Evolutionary conservation across 768 basidiomycete genomes (phyloP).

Genomic region (Mycena rebaudengoi): DNA sequence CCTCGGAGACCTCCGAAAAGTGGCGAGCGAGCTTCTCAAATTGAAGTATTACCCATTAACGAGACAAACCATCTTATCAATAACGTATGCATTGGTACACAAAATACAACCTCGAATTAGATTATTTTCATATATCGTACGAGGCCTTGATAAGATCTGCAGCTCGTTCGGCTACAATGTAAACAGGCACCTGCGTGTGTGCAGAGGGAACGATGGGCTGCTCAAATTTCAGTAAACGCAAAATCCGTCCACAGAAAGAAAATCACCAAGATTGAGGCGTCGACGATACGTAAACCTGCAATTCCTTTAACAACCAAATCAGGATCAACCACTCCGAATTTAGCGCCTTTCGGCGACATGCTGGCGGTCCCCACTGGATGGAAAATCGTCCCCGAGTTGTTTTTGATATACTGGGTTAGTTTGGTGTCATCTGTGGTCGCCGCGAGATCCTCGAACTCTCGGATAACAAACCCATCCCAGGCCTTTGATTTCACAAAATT

Average conservation of each 20-base stretch:
- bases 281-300: slow-evolving; percentile 39
- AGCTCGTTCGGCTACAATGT: slow-evolving; percentile 29
- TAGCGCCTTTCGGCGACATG: slow-evolving; percentile 29
- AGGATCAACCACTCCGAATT: slow-evolving; percentile 38
- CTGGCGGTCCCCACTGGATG: slow-evolving; percentile 31
- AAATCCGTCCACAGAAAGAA: no score
- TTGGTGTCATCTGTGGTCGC: slow-evolving; percentile 26
- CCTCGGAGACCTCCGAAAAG: no score
- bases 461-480: slow-evolving; percentile 34
- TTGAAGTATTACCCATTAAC: no score
- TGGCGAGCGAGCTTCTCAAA: no score
- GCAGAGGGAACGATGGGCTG: slow-evolving; percentile 29
- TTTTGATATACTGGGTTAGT: neutral
- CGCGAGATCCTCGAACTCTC: slow-evolving; percentile 22
- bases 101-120: no score
- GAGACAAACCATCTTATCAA: no score
- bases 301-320: slow-evolving; percentile 38
- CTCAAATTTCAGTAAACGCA: no score
- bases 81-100: no score
- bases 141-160: slow-evolving; percentile 21
- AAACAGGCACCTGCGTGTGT: slow-evolving; percentile 32
- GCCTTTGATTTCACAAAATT: slow-evolving; percentile 27
- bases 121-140: no score
- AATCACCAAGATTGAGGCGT: no score
- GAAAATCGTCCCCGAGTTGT: slow-evolving; percentile 11